Conservation (phyloP, 2,329 filamentous ascomycete genomes). For the Calycina herbarum region DNA sequence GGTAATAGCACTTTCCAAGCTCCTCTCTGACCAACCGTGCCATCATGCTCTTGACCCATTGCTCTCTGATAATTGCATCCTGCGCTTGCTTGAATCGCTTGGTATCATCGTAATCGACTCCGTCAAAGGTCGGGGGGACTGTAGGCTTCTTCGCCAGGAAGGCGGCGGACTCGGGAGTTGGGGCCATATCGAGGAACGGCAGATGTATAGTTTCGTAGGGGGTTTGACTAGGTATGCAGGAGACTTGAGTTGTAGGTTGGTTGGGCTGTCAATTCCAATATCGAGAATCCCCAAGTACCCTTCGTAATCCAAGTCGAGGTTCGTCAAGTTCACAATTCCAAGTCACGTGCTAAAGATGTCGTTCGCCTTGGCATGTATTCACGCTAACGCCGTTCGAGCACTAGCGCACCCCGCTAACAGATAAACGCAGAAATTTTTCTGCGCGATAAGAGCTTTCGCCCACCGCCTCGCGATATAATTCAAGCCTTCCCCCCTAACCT, state of each 20-base stretch:
- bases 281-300: constrained; percentile 5
- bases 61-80: constrained; percentile 78
- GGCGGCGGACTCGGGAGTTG: constrained; percentile 77
- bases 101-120: constrained; percentile 84
- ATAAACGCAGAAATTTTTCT: constrained; percentile 25
- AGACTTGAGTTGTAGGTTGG: constrained; percentile 12
- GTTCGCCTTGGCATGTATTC: background rate
- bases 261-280: constrained; percentile 6
- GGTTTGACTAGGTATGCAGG: constrained; percentile 1
- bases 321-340: background rate
- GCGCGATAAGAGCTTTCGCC: constrained; percentile 34
- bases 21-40: constrained; percentile 78
- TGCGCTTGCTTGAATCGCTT: constrained; percentile 78
- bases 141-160: constrained; percentile 84
- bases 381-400: constrained; percentile 9
- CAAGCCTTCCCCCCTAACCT: constrained; percentile 20
- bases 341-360: background rate
- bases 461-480: constrained; percentile 25
- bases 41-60: constrained; percentile 92
- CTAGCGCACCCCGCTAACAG: constrained; percentile 24
- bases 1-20: constrained; percentile 81
- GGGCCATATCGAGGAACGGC: constrained; percentile 53
- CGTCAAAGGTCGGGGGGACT: constrained; percentile 80
- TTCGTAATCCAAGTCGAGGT: background rate
- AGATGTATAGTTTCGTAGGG: background rate